Conservation (phyloP, 1,284 basidiomycete genomes). For the Earliella scabrosa region DNA sequence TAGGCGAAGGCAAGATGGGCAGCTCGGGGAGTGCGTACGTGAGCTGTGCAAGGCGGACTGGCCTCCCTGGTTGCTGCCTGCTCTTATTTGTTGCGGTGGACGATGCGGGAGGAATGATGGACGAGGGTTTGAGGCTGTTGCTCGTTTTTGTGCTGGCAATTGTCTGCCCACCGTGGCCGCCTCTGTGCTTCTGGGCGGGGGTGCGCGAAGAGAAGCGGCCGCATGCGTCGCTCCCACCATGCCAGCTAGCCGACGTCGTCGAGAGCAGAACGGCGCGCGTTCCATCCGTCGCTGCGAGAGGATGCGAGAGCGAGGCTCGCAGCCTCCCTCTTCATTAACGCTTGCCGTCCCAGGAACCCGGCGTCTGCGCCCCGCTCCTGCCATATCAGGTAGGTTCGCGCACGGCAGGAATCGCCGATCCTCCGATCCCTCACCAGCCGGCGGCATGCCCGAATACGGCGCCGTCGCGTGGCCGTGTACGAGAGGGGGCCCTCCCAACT, state of each 20-base stretch:
- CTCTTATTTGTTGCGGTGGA: neutral
- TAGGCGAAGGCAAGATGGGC: conserved; percentile 11
- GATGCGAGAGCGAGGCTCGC: neutral
- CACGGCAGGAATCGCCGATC: conserved; percentile 19
- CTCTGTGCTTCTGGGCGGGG: neutral
- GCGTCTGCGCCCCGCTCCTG: neutral
- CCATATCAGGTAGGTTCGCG: conserved; percentile 9
- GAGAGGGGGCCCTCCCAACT: neutral
- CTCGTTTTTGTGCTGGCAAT: conserved; percentile 2
- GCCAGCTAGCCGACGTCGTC: conserved; percentile 4
- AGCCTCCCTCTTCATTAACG: neutral
- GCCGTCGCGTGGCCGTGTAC: neutral
- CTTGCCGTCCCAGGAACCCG: conserved; percentile 1
- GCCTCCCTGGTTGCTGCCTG: too few species aligned
- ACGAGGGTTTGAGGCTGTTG: conserved; percentile 1
- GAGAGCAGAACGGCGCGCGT: too few species aligned
- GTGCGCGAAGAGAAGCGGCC: neutral
- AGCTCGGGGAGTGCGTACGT: conserved; percentile 19
- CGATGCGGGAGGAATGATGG: neutral
- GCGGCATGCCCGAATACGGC: conserved; percentile 15
- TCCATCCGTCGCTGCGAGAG: neutral
- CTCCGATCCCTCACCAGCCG: conserved; percentile 18
- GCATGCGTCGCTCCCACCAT: conserved; percentile 2
- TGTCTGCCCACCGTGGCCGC: neutral
- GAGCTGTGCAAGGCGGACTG: conserved; percentile 7